Base-by-base conservation (phyloP, 2,329 filamentous ascomycete species). In the Dryadomyces quercus-mongolicae region DNA sequence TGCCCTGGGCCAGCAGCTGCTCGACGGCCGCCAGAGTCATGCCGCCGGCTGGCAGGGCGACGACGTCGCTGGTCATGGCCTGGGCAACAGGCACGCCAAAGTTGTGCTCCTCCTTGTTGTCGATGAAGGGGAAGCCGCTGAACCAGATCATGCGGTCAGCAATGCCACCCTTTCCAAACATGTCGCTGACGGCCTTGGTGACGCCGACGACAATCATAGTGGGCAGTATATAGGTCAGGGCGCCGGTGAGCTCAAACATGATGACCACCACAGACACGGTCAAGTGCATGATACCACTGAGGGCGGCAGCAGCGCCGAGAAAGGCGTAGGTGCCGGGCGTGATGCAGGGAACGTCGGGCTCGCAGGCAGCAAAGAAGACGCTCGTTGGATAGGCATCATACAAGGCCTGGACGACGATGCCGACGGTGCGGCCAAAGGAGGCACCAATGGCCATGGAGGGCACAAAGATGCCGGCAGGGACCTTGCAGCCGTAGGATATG, bases 131-230 rank as follows among this genome's bases (percentile, higher is more conserved):
- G 64, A 96, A 95, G 1, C 93, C 93, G 62, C 89, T 97, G 71
- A 96, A 95, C 85, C 90, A 95, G 62, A 98, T 98, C 88, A 96
- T 95, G 58, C 90, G 85, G 67, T 98, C 93, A 21, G 93, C 93
- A 56, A 98, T 97, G 49, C 93, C 93, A 34, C 92, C 93, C 65
- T 92, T 94, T n/a, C 90, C 89, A 64, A 95, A 93, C 13, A 90
- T 76, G 60, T 95, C 89, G 58, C 87, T 84, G 49, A 98, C 88
- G 15, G 88, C 88, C 73, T 98, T 98, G 43, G 92, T 97, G 36
- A 96, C 86, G 50, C 93, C 93, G 2, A 97, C 93, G 0, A 97
- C 93, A 62, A 98, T 96, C 93, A 98, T 98, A 15, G 92, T 97
- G 0, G 93, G 93, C 31, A 98, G 73, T 60, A 98, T 97, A 65